Conservation (phyloP, 2,329 filamentous ascomycete species). For the Alternaria angustiovoidea region DNA sequence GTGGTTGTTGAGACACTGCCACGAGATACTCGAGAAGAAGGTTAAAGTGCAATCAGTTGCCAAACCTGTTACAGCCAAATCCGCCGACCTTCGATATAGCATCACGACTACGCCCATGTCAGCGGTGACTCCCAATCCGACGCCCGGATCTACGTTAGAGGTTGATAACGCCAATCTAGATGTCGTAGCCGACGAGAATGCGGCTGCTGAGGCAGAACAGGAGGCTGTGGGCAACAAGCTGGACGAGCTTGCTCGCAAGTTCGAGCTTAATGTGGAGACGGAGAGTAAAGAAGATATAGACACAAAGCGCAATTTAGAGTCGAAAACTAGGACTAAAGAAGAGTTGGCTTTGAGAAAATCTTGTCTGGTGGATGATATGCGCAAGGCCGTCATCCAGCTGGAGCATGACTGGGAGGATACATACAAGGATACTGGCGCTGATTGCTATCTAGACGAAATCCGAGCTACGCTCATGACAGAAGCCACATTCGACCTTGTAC, state of each 20-base stretch:
- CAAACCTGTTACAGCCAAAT: neutral
- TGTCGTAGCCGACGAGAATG: neutral
- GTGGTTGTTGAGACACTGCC: slow-evolving; percentile 1
- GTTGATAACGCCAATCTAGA: no score
- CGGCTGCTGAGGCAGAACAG: neutral
- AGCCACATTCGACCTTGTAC: neutral
- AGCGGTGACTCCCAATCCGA: neutral
- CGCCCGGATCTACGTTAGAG: neutral
- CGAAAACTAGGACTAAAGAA: neutral
- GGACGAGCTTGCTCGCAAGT: neutral
- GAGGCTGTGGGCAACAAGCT: neutral
- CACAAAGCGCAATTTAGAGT: neutral
- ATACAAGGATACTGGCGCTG: neutral
- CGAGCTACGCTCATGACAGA: slow-evolving; percentile 1
- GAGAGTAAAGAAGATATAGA: neutral
- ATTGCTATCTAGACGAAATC: neutral
- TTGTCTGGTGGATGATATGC: neutral
- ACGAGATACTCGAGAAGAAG: slow-evolving; percentile 1
- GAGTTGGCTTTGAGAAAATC: neutral
- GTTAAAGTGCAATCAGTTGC: neutral
- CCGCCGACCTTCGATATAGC: neutral
- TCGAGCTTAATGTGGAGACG: neutral
- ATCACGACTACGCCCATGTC: neutral
- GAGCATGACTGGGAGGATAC: slow-evolving; percentile 1
- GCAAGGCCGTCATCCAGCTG: neutral